Conservation (phyloP, 192 early-diverging fungal species). For the Coemansia sp. region DNA sequence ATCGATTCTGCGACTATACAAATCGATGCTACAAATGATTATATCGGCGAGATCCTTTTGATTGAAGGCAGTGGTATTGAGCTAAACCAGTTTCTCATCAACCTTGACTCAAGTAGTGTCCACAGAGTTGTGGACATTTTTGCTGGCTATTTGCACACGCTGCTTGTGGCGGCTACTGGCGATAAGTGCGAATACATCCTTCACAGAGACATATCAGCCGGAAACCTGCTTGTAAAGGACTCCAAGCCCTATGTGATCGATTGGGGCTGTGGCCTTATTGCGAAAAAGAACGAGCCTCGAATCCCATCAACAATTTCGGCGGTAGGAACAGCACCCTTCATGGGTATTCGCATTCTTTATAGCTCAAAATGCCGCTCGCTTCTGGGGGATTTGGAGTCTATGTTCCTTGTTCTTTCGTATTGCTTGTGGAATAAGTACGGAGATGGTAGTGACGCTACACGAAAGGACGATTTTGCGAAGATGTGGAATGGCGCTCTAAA, state of each 20-base stretch:
- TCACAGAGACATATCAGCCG: conserved; percentile 2
- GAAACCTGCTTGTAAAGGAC: conserved; percentile 2
- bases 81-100: not conserved
- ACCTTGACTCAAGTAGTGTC: too few relatives aligned
- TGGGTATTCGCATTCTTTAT: conserved; percentile 1
- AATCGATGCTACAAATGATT: not conserved
- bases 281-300: not conserved
- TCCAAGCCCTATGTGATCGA: conserved; percentile 6
- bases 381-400: conserved; percentile 1
- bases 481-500: conserved; percentile 1
- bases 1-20: not conserved
- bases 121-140: conserved; percentile 9
- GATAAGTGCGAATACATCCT: not conserved
- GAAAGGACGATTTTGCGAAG: not conserved
- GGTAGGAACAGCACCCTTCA: conserved; percentile 8
- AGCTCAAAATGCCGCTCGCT: not conserved
- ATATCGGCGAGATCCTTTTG: conserved; percentile 3
- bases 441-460: not conserved
- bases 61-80: not conserved
- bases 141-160: conserved; percentile 10
- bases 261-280: conserved; percentile 9
- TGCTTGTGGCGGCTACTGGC: conserved; percentile 2
- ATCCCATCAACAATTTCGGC: not conserved
- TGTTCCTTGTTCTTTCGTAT: conserved; percentile 3
- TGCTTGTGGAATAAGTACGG: conserved; percentile 7